These are phyloP conservation scores for Peniophora sp. DNA, from an alignment of 1,284 basidiomycete species.

Conservation along the genomic window DNA sequence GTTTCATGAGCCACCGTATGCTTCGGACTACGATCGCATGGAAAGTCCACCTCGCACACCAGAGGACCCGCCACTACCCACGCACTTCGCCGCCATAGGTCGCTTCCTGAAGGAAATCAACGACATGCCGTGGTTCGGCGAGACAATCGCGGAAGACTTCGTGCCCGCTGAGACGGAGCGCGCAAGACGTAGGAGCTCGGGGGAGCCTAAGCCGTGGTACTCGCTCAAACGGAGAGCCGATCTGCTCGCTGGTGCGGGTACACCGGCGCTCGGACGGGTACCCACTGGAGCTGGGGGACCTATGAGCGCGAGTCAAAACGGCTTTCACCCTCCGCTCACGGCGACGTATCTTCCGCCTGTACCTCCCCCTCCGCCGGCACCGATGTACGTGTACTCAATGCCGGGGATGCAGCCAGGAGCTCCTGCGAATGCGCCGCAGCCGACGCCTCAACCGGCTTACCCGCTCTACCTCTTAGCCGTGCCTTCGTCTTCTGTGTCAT, in stretches of 20 bases:
- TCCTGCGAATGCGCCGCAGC: background rate
- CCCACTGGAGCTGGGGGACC: background rate
- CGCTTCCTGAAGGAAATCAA: constrained; percentile 22
- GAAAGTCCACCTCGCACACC: constrained; percentile 12
- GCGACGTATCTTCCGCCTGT: background rate
- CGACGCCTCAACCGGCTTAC: background rate
- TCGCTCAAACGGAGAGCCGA: constrained; percentile 20
- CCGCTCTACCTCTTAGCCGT: background rate
- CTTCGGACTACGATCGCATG: constrained; percentile 27
- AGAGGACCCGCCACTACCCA: constrained; percentile 19
- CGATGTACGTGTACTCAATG: background rate
- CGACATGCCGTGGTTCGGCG: constrained; percentile 24
- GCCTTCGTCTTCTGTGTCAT: background rate
- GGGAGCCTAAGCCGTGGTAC: constrained; percentile 23
- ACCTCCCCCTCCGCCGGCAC: background rate
- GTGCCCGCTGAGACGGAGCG: constrained; percentile 17
- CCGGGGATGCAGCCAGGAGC: background rate
- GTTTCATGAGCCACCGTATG: constrained; percentile 15
- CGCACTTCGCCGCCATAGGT: constrained; percentile 20
- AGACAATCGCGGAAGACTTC: constrained; percentile 21
- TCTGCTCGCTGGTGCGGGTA: constrained; percentile 16
- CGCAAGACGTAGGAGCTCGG: constrained; percentile 14
- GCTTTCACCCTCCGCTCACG: background rate
- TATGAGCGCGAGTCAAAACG: background rate
- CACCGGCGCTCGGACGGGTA: constrained; percentile 4